Base-by-base conservation (phyloP, 208 protist genomes). In the Herpetomonas samuelpessoai region DNA sequence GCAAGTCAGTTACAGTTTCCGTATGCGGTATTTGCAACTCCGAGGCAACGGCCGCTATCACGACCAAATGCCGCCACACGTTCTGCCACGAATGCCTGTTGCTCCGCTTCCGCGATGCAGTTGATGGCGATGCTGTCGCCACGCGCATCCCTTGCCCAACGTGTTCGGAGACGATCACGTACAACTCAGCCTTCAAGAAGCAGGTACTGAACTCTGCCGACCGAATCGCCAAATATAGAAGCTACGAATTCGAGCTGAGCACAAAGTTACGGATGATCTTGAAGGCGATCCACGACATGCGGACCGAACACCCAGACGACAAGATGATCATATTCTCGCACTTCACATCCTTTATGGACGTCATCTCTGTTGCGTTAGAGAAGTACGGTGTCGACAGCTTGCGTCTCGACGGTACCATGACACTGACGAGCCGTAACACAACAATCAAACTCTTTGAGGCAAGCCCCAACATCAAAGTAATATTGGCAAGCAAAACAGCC, bases 241-340 rank as follows among this genome's bases (percentile, higher is more conserved):
- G 70, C 22, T 38, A 71, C 9, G 73, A 90, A 22, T 84, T 94
- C 56, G 79, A 88, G 52, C 62, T 86, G 19, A 93, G 83, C 62
- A 91, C 88, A 19, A 97, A 97, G 65, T 74, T 95, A 27, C 57
- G 76, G 6, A 86, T 91, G 79, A 83, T 97, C 27, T 57, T 96
- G 26, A 66, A 81, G 47, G 76, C 78, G 2, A 83, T 95, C 52
- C 56, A 79, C 3, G 69, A 77, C 12, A 92, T 96, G 83, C 69
- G 65, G 28, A 68, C 74, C 56, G 72, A 92, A 9, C 58, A 74
- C 57, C 82, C 81, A 18, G 68, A 75, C 27, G 88, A 93, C 41
- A 99, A 99, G 76, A 88, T 91, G 78, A 92, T 99, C 48, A 92
- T 99, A 16, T 99, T 99, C 65, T 98, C 92, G 12, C 98, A 99